phyloP scores from a whole-genome alignment of 768 basidiomycete genomes.

The Polyporus arcularius region DNA sequence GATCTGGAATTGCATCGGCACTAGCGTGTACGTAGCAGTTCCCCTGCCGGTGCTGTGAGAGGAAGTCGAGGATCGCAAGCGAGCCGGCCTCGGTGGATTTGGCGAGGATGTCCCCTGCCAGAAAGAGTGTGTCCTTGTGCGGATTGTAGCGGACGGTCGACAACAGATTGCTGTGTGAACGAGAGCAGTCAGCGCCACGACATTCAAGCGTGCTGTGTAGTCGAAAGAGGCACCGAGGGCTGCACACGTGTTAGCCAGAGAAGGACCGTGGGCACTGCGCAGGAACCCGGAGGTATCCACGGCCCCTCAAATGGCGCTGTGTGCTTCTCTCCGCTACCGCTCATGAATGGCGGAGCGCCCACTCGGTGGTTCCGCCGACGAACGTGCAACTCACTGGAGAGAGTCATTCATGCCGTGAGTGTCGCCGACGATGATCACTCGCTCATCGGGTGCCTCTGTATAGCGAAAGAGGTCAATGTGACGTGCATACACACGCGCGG shows the following conservation, averaged over 20 bases:
- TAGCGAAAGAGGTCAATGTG: background rate
- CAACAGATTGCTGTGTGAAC: constrained; percentile 58
- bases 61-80: constrained; percentile 60
- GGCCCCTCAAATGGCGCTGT: background rate
- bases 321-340: background rate
- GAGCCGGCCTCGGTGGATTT: constrained; percentile 68
- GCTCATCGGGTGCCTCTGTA: constrained; percentile 50
- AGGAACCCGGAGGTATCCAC: background rate
- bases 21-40: constrained; percentile 3
- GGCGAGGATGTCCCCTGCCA: constrained; percentile 80
- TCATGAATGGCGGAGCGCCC: background rate
- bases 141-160: constrained; percentile 59
- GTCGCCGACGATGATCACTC: constrained; percentile 83
- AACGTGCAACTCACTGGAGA: constrained; percentile 53
- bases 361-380: background rate
- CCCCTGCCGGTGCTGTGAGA: constrained; percentile 51
- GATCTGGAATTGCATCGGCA: background rate
- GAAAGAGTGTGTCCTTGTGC: constrained; percentile 67
- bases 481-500: background rate
- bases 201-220: background rate
- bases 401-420: constrained; percentile 80
- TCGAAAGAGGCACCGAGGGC: constrained; percentile 8
- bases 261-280: background rate
- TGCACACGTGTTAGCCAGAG: background rate
- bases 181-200: background rate